phyloP scores from a whole-genome alignment of 192 early-diverging fungal genomes.

The Phycomyces blakesleeanus region DNA sequence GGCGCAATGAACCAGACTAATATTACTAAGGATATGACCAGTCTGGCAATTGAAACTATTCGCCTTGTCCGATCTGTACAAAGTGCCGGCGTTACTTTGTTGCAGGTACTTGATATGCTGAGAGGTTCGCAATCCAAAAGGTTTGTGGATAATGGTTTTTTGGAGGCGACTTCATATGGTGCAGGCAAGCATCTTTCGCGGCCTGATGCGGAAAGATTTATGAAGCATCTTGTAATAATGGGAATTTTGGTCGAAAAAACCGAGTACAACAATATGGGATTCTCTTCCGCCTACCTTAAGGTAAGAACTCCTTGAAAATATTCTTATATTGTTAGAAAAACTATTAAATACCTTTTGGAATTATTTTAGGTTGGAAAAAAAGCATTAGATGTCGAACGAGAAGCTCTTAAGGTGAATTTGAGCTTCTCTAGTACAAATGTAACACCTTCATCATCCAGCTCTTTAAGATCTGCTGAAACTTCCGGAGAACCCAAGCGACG shows the following conservation, averaged over 20 bases:
- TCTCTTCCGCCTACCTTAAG: constrained; percentile 28
- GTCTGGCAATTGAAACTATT: constrained; percentile 47
- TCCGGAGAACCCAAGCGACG: neutral
- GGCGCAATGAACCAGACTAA: constrained; percentile 18
- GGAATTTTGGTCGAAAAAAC: constrained; percentile 65
- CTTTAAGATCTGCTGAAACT: neutral
- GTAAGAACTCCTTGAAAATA: neutral
- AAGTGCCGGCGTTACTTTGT: constrained; percentile 56
- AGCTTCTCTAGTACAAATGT: neutral
- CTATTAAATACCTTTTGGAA: neutral
- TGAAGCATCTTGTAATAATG: constrained; percentile 60
- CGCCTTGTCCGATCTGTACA: constrained; percentile 42
- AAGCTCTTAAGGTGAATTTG: no score
- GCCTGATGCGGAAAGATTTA: constrained; percentile 66
- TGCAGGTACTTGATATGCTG: constrained; percentile 71
- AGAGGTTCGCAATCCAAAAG: constrained; percentile 60
- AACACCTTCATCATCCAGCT: neutral
- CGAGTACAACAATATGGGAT: constrained; percentile 60
- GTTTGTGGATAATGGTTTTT: constrained; percentile 49
- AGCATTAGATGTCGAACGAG: no score
- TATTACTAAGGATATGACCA: constrained; percentile 49
- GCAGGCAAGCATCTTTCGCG: constrained; percentile 53
- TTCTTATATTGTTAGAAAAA: neutral
- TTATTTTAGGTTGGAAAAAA: neutral
- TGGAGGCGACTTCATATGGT: constrained; percentile 52